A percentile compares a stretch with the other conserved stretches of the same genome.
Conservation (phyloP, 2,329 filamentous ascomycete genomes). For the Xylaria hypoxylon region DNA sequence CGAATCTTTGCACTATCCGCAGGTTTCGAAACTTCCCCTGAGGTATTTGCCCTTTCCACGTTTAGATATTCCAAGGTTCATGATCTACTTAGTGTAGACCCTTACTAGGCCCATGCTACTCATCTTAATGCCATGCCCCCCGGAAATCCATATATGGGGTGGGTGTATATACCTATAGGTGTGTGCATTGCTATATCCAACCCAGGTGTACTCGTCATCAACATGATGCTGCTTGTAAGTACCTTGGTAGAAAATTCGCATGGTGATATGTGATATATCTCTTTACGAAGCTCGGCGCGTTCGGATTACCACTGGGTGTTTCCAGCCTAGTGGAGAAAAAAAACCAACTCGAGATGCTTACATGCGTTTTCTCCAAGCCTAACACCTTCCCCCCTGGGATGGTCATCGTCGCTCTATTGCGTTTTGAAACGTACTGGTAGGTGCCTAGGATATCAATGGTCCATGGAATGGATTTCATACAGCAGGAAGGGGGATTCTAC, state of each 20-base stretch:
- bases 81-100: constrained; percentile 12
- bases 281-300: constrained; percentile 3
- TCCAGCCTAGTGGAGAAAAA: constrained; percentile 5
- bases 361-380: not conserved
- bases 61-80: constrained; percentile 4
- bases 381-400: not conserved
- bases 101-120: constrained; percentile 5
- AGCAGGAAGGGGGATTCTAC: not conserved
- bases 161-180: constrained; percentile 15
- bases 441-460: not conserved
- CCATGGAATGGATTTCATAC: not conserved
- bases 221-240: not conserved
- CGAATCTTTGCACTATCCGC: constrained; percentile 2
- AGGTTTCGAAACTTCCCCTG: constrained; percentile 16
- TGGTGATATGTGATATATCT: not conserved
- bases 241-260: not conserved
- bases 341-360: not conserved
- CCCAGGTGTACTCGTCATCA: constrained; percentile 1
- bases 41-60: constrained; percentile 17
- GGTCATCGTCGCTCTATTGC: too few relatives aligned
- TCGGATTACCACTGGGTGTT: not conserved
- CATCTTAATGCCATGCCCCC: not conserved
- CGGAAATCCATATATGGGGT: not conserved
- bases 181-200: constrained; percentile 15
- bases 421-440: not conserved